Conservation (phyloP, 768 basidiomycete species). For the Mycena vitilis region DNA sequence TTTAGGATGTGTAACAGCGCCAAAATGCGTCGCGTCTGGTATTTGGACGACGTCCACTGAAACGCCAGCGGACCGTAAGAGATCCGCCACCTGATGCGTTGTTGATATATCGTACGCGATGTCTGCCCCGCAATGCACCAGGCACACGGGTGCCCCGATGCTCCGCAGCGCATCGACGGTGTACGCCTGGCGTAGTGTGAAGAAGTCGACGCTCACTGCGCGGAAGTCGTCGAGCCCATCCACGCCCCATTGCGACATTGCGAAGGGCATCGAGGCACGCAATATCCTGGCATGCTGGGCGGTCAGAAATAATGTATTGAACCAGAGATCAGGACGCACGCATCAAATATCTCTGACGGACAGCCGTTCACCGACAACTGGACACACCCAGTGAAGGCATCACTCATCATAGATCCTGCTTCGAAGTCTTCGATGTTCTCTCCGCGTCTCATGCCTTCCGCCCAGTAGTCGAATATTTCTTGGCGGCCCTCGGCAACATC, state of each 20-base stretch:
- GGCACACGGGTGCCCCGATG: slow-evolving; percentile 26
- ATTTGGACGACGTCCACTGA: slow-evolving; percentile 23
- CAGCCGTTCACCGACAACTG: slow-evolving; percentile 29
- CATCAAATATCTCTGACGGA: slow-evolving; percentile 12
- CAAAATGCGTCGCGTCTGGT: slow-evolving; percentile 33
- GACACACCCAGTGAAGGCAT: slow-evolving; percentile 25
- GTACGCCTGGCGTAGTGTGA: slow-evolving; percentile 31
- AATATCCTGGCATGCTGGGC: slow-evolving; percentile 5
- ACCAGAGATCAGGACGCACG: slow-evolving; percentile 22
- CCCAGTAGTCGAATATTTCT: slow-evolving; percentile 37
- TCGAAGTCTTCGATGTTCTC: background rate
- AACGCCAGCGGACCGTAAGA: slow-evolving; percentile 26
- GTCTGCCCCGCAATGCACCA: slow-evolving; percentile 38
- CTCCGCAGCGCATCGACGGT: slow-evolving; percentile 17
- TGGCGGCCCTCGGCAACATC: slow-evolving; percentile 37
- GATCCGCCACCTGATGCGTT: slow-evolving; percentile 22
- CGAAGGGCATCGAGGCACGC: background rate
- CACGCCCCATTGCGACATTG: slow-evolving; percentile 15
- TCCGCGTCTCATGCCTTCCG: slow-evolving; percentile 23
- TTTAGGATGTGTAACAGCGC: slow-evolving; percentile 23
- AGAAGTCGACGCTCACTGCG: slow-evolving; percentile 34
- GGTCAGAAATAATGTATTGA: too few species aligned
- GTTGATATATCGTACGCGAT: slow-evolving; percentile 34
- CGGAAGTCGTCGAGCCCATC: slow-evolving; percentile 28
- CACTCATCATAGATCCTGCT: slow-evolving; percentile 9